A percentile compares a stretch with the other conserved stretches of the same genome.
Evolutionary conservation across 2,329 filamentous ascomycete genomes (phyloP).

Genomic region (Curvularia eragrostidis): DNA sequence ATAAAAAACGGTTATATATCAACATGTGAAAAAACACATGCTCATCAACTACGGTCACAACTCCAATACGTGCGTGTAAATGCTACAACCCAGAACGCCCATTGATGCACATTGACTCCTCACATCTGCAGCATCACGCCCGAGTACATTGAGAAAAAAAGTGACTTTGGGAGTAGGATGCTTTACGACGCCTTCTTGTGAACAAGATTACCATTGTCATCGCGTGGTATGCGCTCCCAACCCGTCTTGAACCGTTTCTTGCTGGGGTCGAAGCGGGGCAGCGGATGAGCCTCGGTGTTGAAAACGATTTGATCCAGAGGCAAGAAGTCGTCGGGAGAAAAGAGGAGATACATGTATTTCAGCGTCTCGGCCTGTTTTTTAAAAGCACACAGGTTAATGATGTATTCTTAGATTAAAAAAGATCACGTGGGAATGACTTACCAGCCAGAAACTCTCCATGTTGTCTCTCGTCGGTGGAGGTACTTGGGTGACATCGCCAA

Average conservation of each 20-base stretch:
- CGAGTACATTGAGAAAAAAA: background rate
- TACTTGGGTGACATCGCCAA: conserved; percentile 74
- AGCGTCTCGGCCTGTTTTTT: conserved; percentile 89
- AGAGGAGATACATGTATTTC: conserved; percentile 96
- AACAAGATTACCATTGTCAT: conserved; percentile 41
- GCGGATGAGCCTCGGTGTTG: conserved; percentile 93
- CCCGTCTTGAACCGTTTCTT: conserved; percentile 76
- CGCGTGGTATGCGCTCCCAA: conserved; percentile 74
- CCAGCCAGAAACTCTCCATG: conserved; percentile 99
- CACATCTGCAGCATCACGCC: background rate
- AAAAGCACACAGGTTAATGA: no score
- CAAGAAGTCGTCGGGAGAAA: conserved; percentile 81
- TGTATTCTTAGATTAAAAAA: no score
- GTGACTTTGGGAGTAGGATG: background rate
- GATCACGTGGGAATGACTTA: conserved; percentile 57
- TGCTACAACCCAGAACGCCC: conserved; percentile 4
- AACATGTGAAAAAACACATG: background rate
- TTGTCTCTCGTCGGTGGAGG: conserved; percentile 80
- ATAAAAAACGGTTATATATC: background rate
- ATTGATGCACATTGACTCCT: background rate
- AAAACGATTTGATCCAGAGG: conserved; percentile 87
- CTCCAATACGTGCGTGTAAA: background rate
- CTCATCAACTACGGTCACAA: background rate
- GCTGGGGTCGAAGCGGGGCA: conserved; percentile 85
- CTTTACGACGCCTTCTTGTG: conserved; percentile 4